A percentile compares a stretch with the other conserved stretches of the same genome.
Evolutionary conservation across 2,329 filamentous ascomycete genomes (phyloP).

Genomic region (Pochonia chlamydosporia): DNA sequence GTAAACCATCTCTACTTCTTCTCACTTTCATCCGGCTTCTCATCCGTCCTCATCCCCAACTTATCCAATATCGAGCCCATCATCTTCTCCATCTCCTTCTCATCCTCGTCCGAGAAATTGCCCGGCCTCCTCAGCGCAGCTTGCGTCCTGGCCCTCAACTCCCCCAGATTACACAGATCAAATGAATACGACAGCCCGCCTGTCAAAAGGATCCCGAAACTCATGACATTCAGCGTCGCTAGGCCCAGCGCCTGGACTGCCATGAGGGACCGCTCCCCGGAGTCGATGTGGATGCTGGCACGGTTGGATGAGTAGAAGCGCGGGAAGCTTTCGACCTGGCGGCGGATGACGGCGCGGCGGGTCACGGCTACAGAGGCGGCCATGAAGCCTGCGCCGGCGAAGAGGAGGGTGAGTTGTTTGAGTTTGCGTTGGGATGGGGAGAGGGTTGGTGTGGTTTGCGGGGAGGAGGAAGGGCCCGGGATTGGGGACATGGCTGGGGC

Average conservation of each 20-base stretch:
- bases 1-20: background rate
- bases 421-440: constrained; percentile 37
- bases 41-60: constrained; percentile 26
- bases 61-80: constrained; percentile 52
- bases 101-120: constrained; percentile 37
- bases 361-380: constrained; percentile 65
- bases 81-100: constrained; percentile 58
- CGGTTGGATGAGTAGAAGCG: constrained; percentile 65
- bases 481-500: constrained; percentile 5
- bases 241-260: constrained; percentile 79
- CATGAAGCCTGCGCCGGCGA: constrained; percentile 71
- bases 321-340: constrained; percentile 56
- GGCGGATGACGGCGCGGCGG: constrained; percentile 61
- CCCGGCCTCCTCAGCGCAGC: constrained; percentile 31
- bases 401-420: constrained; percentile 63
- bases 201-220: constrained; percentile 65
- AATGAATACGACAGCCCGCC: constrained; percentile 73
- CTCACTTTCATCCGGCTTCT: background rate
- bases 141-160: constrained; percentile 51
- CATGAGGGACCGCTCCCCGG: constrained; percentile 44
- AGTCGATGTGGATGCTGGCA: constrained; percentile 18
- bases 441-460: constrained; percentile 24
- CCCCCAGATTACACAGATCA: constrained; percentile 65
- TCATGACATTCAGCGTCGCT: constrained; percentile 79
- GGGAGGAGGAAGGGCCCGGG: constrained; percentile 11